Evolutionary conservation across 768 basidiomycete genomes (phyloP).

Genomic region (Tylopilus sp.): DNA sequence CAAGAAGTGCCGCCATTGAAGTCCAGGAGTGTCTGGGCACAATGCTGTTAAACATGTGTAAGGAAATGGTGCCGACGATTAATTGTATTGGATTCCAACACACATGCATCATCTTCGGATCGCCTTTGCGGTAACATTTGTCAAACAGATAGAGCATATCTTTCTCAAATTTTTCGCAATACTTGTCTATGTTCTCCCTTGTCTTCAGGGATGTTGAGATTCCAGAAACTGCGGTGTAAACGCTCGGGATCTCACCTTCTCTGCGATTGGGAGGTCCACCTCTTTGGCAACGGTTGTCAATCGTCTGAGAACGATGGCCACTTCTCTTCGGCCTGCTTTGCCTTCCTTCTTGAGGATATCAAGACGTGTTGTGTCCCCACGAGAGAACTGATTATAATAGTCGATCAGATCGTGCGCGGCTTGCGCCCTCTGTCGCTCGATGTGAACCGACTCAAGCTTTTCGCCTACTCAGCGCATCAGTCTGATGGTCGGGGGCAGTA

Average conservation of each 20-base stretch:
- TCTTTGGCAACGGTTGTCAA: constrained; percentile 89
- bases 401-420: constrained; percentile 92
- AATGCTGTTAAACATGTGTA: constrained; percentile 62
- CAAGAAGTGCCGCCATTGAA: constrained; percentile 98
- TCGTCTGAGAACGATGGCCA: constrained; percentile 82
- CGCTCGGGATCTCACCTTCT: constrained; percentile 52
- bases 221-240: not conserved
- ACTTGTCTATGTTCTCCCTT: constrained; percentile 89
- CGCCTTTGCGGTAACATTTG: constrained; percentile 91
- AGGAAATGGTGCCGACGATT: constrained; percentile 7
- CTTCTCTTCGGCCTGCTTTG: constrained; percentile 80
- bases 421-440: constrained; percentile 88
- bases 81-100: constrained; percentile 27
- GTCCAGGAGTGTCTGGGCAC: constrained; percentile 92
- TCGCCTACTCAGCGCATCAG: constrained; percentile 59
- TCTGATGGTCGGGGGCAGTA: not conserved
- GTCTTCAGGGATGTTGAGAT: constrained; percentile 47
- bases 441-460: constrained; percentile 91
- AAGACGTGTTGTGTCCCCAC: constrained; percentile 69
- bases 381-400: constrained; percentile 89
- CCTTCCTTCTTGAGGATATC: constrained; percentile 85
- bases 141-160: constrained; percentile 97
- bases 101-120: constrained; percentile 99
- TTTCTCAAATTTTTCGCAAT: constrained; percentile 98
- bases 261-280: constrained; percentile 81